Base-by-base conservation (phyloP, 345 rosid species). In the Hibiscus syriacus region DNA sequence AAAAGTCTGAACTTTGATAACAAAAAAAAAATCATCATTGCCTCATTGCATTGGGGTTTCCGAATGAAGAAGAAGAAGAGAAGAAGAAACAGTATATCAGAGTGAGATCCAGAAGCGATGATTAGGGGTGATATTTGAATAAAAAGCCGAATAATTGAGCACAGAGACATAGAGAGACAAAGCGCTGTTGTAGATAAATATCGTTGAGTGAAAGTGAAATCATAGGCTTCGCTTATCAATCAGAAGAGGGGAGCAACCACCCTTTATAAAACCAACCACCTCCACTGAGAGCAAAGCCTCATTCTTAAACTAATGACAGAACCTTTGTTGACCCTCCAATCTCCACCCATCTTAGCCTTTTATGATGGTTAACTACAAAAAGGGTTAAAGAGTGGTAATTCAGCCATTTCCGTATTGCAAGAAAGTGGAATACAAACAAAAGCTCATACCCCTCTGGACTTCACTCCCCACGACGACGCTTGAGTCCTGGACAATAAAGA, bases 271-370 rank as follows among this genome's bases (percentile, higher is more conserved):
- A 50, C 19, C 57, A 30, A 14, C 26, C 67, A 2, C 53, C 50
- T 43, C 34, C 67, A 30, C 39, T 1, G 50, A 32, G 48, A 60
- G 65, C 84, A 70, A 65, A 75, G 30, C 84, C 81, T 81, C 84
- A 78, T 75, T 70, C 84, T 55, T 68, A 68, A 68, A 68, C 71
- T 53, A 52, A 66, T 50, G 69, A 66, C 46, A 30, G 5, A 30
- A 6, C 20, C 20, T 48, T 26, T 17, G 14, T 3, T 27, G 4
- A 29, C 43, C 57, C 69, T 65, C 19, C 5, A 48, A 0, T 4
- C n/a, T 11, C 52, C 5, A 6, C 34, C 5, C 53, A 23, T 25
- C 45, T 17, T 13, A 9, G 22, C 27, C 2, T 49, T 30, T 50
- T 46, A 26, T 45, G 3, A 20, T 26, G 8, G 22, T 48, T 7